These are phyloP conservation scores for Lyophyllum semitale DNA, from an alignment of 768 basidiomycete species.

Conservation along the genomic window DNA sequence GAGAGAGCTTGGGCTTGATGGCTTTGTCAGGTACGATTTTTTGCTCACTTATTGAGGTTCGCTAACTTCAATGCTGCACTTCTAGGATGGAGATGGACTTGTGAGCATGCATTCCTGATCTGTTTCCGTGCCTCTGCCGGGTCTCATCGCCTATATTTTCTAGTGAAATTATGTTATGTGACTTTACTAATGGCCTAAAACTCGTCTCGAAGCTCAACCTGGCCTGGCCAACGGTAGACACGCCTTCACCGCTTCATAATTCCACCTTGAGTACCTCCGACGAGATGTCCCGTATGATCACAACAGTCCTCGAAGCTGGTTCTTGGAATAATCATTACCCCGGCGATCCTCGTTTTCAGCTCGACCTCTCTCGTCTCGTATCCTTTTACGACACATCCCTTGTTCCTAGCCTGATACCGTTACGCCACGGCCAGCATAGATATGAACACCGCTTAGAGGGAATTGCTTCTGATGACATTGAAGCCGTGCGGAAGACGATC, in stretches of 20 bases:
- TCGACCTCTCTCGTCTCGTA: constrained; percentile 32
- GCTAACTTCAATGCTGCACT: not conserved
- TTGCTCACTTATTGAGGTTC: not conserved
- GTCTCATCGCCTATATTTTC: not conserved
- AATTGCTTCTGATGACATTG: constrained; percentile 24
- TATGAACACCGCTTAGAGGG: constrained; percentile 25
- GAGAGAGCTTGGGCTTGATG: constrained; percentile 40
- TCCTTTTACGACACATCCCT: constrained; percentile 37
- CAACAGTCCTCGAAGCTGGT: constrained; percentile 22
- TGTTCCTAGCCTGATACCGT: constrained; percentile 25
- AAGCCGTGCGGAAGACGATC: constrained; percentile 14
- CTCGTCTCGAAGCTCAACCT: constrained; percentile 42
- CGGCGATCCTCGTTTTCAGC: constrained; percentile 34
- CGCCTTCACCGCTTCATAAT: not conserved
- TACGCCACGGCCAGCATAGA: constrained; percentile 19
- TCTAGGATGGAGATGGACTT: constrained; percentile 52
- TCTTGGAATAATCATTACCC: constrained; percentile 35
- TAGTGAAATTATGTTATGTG: constrained; percentile 52
- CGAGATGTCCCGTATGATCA: not conserved
- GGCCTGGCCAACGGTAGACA: not conserved
- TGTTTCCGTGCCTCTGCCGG: not conserved
- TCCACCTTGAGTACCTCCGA: not conserved
- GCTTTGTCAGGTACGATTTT: constrained; percentile 42
- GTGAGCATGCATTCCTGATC: constrained; percentile 26
- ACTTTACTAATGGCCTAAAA: constrained; percentile 42